A percentile compares a stretch with the other conserved stretches of the same genome.
phyloP scores from a whole-genome alignment of 169 alveolate genomes.

The Theileria equi region DNA sequence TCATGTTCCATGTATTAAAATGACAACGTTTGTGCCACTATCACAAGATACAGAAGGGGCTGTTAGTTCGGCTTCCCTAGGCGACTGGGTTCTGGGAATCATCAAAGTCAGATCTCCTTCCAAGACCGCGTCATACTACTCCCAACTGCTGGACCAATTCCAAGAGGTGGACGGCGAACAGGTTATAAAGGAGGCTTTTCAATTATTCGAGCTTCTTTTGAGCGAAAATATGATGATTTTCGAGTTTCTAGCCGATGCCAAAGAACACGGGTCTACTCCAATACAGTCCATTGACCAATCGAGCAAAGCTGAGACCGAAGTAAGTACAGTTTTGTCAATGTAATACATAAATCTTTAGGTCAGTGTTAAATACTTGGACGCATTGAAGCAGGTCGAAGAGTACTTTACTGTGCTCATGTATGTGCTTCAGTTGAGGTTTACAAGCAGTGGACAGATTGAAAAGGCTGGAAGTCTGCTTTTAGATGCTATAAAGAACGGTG shows the following conservation, averaged over 20 bases:
- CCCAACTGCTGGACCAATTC: constrained; percentile 66
- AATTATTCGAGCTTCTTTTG: constrained; percentile 65
- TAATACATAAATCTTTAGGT: constrained; percentile 21
- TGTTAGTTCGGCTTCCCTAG: constrained; percentile 73
- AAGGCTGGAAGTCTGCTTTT: constrained; percentile 69
- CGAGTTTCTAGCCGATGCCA: constrained; percentile 69
- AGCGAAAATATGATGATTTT: constrained; percentile 69
- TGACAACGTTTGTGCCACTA: constrained; percentile 72
- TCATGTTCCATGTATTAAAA: not conserved
- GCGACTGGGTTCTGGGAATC: constrained; percentile 73
- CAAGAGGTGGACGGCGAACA: constrained; percentile 73
- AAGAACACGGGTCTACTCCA: constrained; percentile 60
- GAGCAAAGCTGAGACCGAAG: constrained; percentile 50
- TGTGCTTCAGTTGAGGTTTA: constrained; percentile 71
- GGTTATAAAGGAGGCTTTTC: constrained; percentile 67
- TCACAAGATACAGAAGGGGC: constrained; percentile 76
- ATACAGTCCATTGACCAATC: constrained; percentile 33
- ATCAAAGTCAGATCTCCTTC: constrained; percentile 64
- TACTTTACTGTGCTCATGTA: constrained; percentile 73
- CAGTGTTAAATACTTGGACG: constrained; percentile 31
- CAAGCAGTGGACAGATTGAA: constrained; percentile 66
- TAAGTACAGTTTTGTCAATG: too few species aligned
- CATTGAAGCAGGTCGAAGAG: constrained; percentile 72
- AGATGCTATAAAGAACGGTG: constrained; percentile 58
- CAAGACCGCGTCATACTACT: constrained; percentile 64